Evolutionary conservation across 345 rosid genomes (phyloP).

Genomic region (Moricandia moricandioides): DNA sequence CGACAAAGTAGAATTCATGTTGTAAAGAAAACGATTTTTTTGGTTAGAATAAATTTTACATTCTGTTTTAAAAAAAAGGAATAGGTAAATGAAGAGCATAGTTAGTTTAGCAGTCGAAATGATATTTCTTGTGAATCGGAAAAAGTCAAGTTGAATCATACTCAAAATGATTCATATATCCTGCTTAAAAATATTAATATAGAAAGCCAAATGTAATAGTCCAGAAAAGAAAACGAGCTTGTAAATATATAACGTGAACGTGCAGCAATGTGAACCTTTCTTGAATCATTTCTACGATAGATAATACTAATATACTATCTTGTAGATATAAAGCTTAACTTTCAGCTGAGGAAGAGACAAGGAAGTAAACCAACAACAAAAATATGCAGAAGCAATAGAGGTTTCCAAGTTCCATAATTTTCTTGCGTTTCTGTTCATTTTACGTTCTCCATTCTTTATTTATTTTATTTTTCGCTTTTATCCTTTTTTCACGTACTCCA

Average conservation of each 20-base stretch:
- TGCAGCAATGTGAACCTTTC: too few relatives aligned
- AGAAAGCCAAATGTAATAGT: neutral
- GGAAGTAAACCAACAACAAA: neutral
- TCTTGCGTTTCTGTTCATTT: neutral
- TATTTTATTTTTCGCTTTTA: neutral
- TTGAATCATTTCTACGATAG: too few relatives aligned
- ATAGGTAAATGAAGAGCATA: neutral
- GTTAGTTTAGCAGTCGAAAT: neutral
- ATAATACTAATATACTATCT: too few relatives aligned
- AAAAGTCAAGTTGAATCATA: neutral
- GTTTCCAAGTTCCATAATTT: neutral
- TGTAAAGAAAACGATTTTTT: too few relatives aligned
- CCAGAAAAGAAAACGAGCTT: too few relatives aligned
- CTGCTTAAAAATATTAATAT: neutral
- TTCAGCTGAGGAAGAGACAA: neutral
- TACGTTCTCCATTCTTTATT: neutral
- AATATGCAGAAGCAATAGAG: neutral
- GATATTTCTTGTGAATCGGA: neutral
- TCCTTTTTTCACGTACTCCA: conserved; percentile 3
- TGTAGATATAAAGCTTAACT: neutral
- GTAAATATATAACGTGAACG: too few relatives aligned
- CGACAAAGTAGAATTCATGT: too few relatives aligned
- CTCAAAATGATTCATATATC: neutral
- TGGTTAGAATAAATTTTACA: too few relatives aligned
- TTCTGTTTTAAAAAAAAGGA: neutral